Evolutionary conservation across 1,139 yeast species (phyloP), one percentile per base, ranked within the genome.

Genomic region (Candida gigantensis): DNA sequence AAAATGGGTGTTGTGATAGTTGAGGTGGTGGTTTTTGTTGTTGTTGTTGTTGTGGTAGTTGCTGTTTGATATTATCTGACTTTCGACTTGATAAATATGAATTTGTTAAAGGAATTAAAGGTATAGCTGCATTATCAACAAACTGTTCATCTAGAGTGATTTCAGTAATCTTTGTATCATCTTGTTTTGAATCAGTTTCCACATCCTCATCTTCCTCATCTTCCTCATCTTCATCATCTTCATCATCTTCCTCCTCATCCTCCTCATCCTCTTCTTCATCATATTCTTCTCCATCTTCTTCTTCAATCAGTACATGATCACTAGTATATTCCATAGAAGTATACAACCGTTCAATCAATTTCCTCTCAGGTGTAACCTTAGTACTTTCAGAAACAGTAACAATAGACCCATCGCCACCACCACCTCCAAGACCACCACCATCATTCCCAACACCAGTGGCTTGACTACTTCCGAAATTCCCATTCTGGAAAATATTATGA

Each of bases 281-380:
- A 3, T 9, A 7, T 15, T 26, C 30, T 18, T 27, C 32, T 23
- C 14, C 30, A 11, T 18, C 26, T 12, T 11, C 27, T 18, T 30
- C 26, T 24, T 24, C 34, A 33, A 33, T 33, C 36, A 33, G 36
- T 6, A 33, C 36, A 21, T 33, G 36, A 27, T 27, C 31, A 23
- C 31, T 28, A 13, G 28, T 15, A 16, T 24, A 31, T 11, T 31
- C 34, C 16, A 31, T 23, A 3, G 28, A 31, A 17, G 28, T 12
- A 25, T 24, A 25, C 14, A 24, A 24, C 13, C 25, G 25, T 14
- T 31, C 21, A 13, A 31, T 20, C 9, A 24, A 10, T 18, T 24
- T 31, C 9, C 28, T 24, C 9, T 21, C 34, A 4, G 18, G 13
- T 5, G 28, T 25, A 5, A 24, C 15, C 14, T 31, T 31, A 3